Base-by-base conservation (phyloP, 495 filamentous ascomycete species). In the Copromyces sp. region DNA sequence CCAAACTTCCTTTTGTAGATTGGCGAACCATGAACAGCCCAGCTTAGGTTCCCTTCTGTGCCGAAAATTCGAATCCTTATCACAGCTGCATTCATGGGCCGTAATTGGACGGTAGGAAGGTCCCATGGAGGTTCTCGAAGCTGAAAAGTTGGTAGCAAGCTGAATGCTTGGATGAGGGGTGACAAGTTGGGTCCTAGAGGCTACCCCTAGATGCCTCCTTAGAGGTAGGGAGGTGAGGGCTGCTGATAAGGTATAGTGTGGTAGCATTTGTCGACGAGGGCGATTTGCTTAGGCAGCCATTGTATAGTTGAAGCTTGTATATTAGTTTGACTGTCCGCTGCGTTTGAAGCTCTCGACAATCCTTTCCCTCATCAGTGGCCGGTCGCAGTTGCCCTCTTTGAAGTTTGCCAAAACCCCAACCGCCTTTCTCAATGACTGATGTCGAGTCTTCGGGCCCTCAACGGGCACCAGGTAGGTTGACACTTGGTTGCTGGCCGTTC, bases 331-430 rank as follows among this genome's bases (percentile, higher is more conserved):
- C 20, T 44, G 53, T 35, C 72, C 71, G 69, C 71, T 70, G 68
- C 41, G n/a, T n/a, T 69, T 73, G 70, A 37, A 71, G 70, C 69
- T 41, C 68, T 73, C 73, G 73, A 76, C 69, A 77, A 71, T 74
- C 73, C 73, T 65, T 73, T 69, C 71, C 72, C 39, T 29, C 39
- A 53, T 74, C 41, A 29, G 37, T 45, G 14, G 47, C 20, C 68
- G 69, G 20, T 32, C 53, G 14, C 24, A 70, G 69, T 69, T 69
- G 68, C 29, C 38, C 11, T 69, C 61, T 29, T 74, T 35, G 47
- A 69, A 70, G 70, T 68, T 73, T 61, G 20, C 0, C 20, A 9
- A 1, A 59, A 59, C 11, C 24, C 39, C 2, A 16, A n/a, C 65
- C 39, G 68, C 39, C 39, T 42, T 39, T 70, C 68, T 72, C 70